phyloP scores from a whole-genome alignment of 208 protist genomes.

The Wallacemonas rigidus region DNA sequence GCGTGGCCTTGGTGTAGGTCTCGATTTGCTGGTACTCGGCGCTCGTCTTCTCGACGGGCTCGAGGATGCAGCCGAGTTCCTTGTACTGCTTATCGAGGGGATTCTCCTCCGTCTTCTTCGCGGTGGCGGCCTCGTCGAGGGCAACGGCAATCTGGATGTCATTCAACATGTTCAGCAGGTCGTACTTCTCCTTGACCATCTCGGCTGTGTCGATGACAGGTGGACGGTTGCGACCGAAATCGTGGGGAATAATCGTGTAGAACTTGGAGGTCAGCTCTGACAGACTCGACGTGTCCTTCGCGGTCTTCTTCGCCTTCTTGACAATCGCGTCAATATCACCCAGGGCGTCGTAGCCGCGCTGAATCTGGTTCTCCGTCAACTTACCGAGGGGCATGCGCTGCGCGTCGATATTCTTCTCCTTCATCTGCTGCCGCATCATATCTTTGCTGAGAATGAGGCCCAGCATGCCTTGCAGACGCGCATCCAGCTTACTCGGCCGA shows the following conservation, averaged over 20 bases:
- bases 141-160: constrained; percentile 32
- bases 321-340: constrained; percentile 21
- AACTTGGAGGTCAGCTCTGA: constrained; percentile 35
- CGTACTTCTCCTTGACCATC: constrained; percentile 32
- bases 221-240: constrained; percentile 34
- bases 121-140: constrained; percentile 19
- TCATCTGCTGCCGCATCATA: constrained; percentile 27
- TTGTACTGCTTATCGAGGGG: constrained; percentile 27
- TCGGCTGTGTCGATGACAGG: constrained; percentile 28
- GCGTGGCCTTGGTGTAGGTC: constrained; percentile 20
- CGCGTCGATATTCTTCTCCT: constrained; percentile 29
- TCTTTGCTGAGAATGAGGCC: constrained; percentile 25
- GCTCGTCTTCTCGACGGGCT: constrained; percentile 5
- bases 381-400: constrained; percentile 25
- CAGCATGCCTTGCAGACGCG: constrained; percentile 18
- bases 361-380: constrained; percentile 34
- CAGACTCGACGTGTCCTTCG: constrained; percentile 10
- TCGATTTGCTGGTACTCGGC: constrained; percentile 23
- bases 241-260: constrained; percentile 52
- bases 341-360: constrained; percentile 32
- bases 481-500: constrained; percentile 13
- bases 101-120: constrained; percentile 25
- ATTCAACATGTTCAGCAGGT: constrained; percentile 45
- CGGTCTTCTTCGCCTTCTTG: background rate
- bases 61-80: constrained; percentile 21